phyloP scores from a whole-genome alignment of 1,284 basidiomycete species.

The Tylopilus sp. region DNA sequence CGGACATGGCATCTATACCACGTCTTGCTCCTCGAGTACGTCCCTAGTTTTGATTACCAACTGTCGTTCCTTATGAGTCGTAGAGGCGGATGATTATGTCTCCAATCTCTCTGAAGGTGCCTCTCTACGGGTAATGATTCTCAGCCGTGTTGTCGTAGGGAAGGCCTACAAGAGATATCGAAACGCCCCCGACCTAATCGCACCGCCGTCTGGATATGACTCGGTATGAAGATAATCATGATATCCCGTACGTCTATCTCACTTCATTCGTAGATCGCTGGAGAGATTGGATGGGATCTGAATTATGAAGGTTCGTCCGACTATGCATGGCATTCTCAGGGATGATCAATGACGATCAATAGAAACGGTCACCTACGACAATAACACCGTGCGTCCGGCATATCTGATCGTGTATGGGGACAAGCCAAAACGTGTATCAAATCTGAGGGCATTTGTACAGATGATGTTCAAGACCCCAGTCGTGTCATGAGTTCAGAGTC shows the following conservation, averaged over 20 bases:
- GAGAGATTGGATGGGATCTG: slow-evolving; percentile 53
- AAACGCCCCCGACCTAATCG: slow-evolving; percentile 46
- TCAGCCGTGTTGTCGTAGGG: slow-evolving; percentile 62
- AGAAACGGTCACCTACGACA: slow-evolving; percentile 59
- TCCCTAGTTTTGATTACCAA: slow-evolving; percentile 4
- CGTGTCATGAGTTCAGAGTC: slow-evolving; percentile 20
- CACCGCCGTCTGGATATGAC: slow-evolving; percentile 53
- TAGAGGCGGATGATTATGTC: slow-evolving; percentile 63
- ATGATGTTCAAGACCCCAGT: slow-evolving; percentile 39
- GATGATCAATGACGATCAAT: neutral
- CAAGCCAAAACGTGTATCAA: slow-evolving; percentile 28
- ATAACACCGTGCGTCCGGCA: slow-evolving; percentile 59
- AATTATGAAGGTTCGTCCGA: slow-evolving; percentile 48
- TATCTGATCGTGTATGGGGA: slow-evolving; percentile 54
- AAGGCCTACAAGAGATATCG: slow-evolving; percentile 47
- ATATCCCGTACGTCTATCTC: neutral
- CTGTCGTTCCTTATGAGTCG: slow-evolving; percentile 8
- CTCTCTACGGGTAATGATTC: slow-evolving; percentile 46
- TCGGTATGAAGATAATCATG: slow-evolving; percentile 44
- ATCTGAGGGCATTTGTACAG: slow-evolving; percentile 32
- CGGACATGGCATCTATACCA: slow-evolving; percentile 61
- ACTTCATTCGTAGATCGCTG: slow-evolving; percentile 31
- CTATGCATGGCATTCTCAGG: neutral
- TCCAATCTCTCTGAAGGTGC: slow-evolving; percentile 41
- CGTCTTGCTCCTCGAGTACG: slow-evolving; percentile 59